These are phyloP conservation scores for Sporisorium exsertum DNA, from an alignment of 1,284 basidiomycete species.

Conservation along the genomic window DNA sequence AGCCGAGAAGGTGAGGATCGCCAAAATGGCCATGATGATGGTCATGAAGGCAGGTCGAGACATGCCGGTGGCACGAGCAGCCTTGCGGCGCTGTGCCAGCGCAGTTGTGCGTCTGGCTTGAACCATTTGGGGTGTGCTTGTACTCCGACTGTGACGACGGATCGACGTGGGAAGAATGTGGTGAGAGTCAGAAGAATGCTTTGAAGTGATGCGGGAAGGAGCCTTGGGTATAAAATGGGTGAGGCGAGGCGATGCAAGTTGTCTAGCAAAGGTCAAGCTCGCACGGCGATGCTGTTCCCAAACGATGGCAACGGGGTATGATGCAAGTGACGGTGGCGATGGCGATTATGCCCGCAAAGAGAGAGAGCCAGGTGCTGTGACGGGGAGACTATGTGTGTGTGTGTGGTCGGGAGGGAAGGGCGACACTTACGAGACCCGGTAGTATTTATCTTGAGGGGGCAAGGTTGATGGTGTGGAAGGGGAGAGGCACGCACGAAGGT, in stretches of 20 bases:
- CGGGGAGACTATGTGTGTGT: background rate
- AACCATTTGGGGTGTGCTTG: constrained; percentile 28
- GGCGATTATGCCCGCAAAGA: background rate
- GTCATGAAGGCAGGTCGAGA: constrained; percentile 53
- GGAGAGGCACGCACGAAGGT: constrained; percentile 13
- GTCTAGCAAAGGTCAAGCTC: background rate
- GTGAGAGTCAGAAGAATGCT: constrained; percentile 13
- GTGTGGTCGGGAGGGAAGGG: background rate
- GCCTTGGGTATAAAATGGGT: constrained; percentile 6
- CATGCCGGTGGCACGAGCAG: constrained; percentile 42
- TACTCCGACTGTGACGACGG: constrained; percentile 31
- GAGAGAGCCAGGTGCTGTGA: background rate
- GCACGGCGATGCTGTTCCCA: constrained; percentile 10
- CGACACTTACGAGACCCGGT: constrained; percentile 32
- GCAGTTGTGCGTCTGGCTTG: constrained; percentile 39
- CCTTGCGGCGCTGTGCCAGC: constrained; percentile 46
- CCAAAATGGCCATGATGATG: constrained; percentile 59
- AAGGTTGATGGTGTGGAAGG: constrained; percentile 28
- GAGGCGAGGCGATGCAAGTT: constrained; percentile 6
- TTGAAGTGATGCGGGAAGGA: background rate
- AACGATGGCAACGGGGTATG: constrained; percentile 12
- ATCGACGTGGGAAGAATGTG: background rate
- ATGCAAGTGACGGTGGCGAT: constrained; percentile 1
- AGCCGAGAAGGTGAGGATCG: constrained; percentile 58
- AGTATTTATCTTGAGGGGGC: constrained; percentile 44